Evolutionary conservation across 345 rosid species (phyloP).

Genomic region (Dipteronia sinensis): DNA sequence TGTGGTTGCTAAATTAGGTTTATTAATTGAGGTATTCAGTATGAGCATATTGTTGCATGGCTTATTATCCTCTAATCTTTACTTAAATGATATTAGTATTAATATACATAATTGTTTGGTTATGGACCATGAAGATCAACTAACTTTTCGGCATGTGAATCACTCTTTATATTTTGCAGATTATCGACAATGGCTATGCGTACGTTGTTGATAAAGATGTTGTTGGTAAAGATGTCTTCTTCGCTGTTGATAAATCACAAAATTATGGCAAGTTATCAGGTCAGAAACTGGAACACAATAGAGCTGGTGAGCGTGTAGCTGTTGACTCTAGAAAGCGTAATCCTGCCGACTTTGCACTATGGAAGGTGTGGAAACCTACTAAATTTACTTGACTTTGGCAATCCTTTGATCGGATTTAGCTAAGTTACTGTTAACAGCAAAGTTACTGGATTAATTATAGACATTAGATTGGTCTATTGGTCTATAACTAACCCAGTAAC

Average conservation of each 20-base stretch:
- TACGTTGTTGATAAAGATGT: constrained; percentile 80
- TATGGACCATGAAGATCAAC: too few species aligned
- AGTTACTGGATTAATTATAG: too few species aligned
- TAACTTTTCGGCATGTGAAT: background rate
- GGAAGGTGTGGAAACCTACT: constrained; percentile 61
- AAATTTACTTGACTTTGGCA: background rate
- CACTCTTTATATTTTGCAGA: constrained; percentile 47
- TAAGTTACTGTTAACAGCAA: too few species aligned
- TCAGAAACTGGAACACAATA: constrained; percentile 64
- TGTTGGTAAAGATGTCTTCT: constrained; percentile 83
- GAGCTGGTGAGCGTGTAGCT: constrained; percentile 87
- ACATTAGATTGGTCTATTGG: too few species aligned
- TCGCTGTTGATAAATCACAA: constrained; percentile 68
- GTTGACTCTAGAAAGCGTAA: constrained; percentile 82
- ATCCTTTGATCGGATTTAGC: background rate
- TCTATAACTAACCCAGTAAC: too few species aligned
- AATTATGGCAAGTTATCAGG: constrained; percentile 80
- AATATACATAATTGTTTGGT: too few species aligned
- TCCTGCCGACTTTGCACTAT: constrained; percentile 88
- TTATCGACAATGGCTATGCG: constrained; percentile 69
- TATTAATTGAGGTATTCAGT: background rate
- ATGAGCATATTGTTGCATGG: background rate
- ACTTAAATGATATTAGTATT: too few species aligned
- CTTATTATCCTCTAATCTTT: background rate
- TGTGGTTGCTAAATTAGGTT: background rate